Conservation (phyloP, 225 moss, liverwort and hornwort genomes). For the Antitrichia curtipendula region DNA sequence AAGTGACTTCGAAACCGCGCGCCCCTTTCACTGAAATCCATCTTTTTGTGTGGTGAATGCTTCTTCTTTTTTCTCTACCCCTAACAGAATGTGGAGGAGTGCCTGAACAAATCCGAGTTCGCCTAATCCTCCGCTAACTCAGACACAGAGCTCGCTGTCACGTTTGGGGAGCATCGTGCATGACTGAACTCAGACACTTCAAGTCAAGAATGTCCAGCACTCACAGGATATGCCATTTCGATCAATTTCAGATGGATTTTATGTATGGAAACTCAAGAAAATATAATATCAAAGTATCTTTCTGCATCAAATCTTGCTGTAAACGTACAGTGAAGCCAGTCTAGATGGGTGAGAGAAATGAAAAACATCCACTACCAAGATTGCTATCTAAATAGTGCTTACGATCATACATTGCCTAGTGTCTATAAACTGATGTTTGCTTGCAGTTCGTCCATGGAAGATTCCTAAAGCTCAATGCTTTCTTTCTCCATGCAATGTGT, state of each 20-base stretch:
- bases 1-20: not conserved
- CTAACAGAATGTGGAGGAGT: not conserved
- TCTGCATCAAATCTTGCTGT: not conserved
- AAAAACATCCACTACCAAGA: not conserved
- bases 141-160: not conserved
- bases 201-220: not conserved
- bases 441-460: not conserved
- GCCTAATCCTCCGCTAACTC: not conserved
- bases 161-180: not conserved
- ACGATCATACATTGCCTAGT: not conserved
- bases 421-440: not conserved
- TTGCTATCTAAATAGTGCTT: not conserved
- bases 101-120: not conserved
- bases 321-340: not conserved
- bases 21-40: no score
- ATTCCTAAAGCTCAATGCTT: not conserved
- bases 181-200: no score
- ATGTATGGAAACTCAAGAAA: not conserved
- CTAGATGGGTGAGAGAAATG: not conserved
- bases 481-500: not conserved
- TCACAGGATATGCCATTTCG: not conserved
- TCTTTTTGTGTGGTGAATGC: no score
- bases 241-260: not conserved
- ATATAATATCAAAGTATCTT: not conserved
- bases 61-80: not conserved